phyloP scores from a whole-genome alignment of 169 alveolate species.

The Plasmodium inui region DNA sequence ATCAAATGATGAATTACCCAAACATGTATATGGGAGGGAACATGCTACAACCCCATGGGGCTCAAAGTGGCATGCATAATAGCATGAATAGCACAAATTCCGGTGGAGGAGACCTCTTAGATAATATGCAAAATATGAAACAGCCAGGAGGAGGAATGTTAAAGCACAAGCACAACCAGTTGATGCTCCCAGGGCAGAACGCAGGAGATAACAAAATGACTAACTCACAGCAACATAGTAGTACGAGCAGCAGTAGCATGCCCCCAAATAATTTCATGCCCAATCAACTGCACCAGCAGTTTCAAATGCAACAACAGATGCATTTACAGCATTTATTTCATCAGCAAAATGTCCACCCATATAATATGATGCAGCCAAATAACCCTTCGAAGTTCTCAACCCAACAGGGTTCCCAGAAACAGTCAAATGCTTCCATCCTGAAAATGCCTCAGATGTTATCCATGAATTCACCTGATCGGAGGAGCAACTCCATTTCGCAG shows the following conservation, averaged over 20 bases:
- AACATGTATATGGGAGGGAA: conserved; percentile 10
- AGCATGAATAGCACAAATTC: neutral
- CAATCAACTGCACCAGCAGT: conserved; percentile 48
- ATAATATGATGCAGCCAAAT: conserved; percentile 14
- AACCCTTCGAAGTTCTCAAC: conserved; percentile 19
- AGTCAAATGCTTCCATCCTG: conserved; percentile 38
- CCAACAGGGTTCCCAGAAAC: conserved; percentile 32
- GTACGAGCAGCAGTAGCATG: neutral
- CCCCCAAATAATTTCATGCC: conserved; percentile 34
- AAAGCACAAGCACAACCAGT: conserved; percentile 39
- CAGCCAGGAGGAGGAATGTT: conserved; percentile 21
- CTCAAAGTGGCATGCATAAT: conserved; percentile 15
- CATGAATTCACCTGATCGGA: conserved; percentile 43
- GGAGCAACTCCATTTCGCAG: conserved; percentile 42
- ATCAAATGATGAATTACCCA: conserved; percentile 51
- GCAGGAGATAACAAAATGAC: conserved; percentile 23
- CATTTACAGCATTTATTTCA: conserved; percentile 60
- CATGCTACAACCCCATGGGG: neutral
- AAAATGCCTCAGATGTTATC: conserved; percentile 44
- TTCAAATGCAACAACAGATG: conserved; percentile 60
- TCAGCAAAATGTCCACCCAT: conserved; percentile 41
- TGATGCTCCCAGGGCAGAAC: neutral
- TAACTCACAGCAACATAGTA: conserved; percentile 1
- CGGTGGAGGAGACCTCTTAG: neutral
- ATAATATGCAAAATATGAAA: conserved; percentile 53